Base-by-base conservation (phyloP, 2,329 filamentous ascomycete genomes). In the Calcarisporium arbuscula region DNA sequence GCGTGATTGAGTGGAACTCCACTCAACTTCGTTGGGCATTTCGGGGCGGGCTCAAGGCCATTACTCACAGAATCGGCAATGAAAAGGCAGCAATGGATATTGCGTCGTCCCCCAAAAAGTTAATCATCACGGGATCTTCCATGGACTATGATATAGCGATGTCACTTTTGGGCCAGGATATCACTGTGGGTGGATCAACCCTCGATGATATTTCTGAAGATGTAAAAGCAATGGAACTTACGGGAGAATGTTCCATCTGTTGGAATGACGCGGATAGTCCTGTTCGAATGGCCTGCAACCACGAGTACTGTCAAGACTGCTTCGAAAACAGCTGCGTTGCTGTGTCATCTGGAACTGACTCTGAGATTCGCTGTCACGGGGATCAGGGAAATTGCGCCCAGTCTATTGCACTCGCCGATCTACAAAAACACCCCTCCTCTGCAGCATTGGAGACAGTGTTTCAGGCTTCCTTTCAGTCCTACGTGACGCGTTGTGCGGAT, bases 221-320 rank as follows among this genome's bases (percentile, higher is more conserved):
- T n/a, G n/a, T n/a, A n/a, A n/a, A n/a, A n/a, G n/a, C n/a, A n/a
- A n/a, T n/a, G n/a, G n/a, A n/a, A n/a, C n/a, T n/a, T n/a, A n/a
- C 15, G 6, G 9, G 16, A 32, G 44, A 52, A 30, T 60, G 62
- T 38, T 34, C 54, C 0, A 50, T 63, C 9, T 68, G 64, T 35
- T 61, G 52, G 48, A 56, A 42, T 8, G 51, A 54, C 20, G 56
- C 56, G 1, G 58, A 63, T 11, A 48, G 60, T 7, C 43, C 57
- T 1, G 34, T 67, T 9, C 42, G 27, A 8, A 61, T 53, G 4
- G 22, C 30, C 3, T 69, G 66, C 42, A 47, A 43, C 2, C 66
- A 70, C 41, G 23, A 50, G 11, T 70, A 68, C 42, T 70, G 65
- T 43, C 39, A 43, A 0, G 49, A 53, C 15, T 70, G 67, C 41